Conservation (phyloP, 2,329 filamentous ascomycete species). For the Cladophialophora immunda region DNA sequence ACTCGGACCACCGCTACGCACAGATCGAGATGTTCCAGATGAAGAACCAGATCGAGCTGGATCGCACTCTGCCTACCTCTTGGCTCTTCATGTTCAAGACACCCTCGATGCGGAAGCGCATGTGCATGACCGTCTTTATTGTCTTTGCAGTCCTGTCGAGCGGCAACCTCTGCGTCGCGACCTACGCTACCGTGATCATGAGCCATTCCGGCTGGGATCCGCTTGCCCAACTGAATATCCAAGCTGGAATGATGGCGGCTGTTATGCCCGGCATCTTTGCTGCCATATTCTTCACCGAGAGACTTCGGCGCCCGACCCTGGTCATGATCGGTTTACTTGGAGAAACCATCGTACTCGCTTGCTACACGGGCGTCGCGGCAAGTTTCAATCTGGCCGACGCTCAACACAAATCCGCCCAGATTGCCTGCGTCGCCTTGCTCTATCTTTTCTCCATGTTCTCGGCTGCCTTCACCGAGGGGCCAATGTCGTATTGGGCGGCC, state of each 20-base stretch:
- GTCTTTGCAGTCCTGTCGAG: neutral
- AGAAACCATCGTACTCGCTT: neutral
- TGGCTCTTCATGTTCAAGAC: neutral
- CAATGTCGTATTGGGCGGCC: neutral
- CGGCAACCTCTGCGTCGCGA: neutral
- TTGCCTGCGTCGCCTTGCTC: neutral
- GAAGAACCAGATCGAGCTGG: neutral
- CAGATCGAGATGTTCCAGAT: neutral
- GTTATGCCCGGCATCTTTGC: neutral
- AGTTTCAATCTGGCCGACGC: neutral
- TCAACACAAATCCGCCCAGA: neutral
- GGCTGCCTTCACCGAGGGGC: neutral
- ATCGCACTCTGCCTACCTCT: neutral
- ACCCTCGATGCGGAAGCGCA: neutral
- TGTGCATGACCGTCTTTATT: neutral
- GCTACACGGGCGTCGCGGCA: neutral
- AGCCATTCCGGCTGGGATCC: neutral
- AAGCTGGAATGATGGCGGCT: neutral
- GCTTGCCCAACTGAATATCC: neutral
- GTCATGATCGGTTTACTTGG: neutral
- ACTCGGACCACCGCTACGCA: neutral
- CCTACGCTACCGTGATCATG: neutral
- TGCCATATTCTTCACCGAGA: slow-evolving; percentile 1
- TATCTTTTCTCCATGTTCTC: neutral
- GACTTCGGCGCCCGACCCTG: neutral